Percentiles rank a stretch among this genome's conserved stretches.
Evolutionary conservation across 169 alveolate species (phyloP).

Genomic region (Plasmodium cynomolgi): DNA sequence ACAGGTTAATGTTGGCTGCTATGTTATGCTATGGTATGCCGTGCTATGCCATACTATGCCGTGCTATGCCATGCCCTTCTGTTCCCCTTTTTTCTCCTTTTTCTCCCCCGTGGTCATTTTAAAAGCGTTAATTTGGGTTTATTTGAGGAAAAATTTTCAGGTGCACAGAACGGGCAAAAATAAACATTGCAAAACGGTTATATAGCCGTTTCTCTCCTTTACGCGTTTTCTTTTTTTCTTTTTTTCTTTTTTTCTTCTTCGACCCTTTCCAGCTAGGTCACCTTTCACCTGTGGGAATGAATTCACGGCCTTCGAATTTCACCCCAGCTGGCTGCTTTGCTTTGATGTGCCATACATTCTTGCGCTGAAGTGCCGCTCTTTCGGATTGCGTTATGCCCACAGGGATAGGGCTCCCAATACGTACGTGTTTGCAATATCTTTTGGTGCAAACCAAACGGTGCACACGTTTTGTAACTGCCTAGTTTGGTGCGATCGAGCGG

Average conservation of each 20-base stretch:
- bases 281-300: not conserved
- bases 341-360: not conserved
- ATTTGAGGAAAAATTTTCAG: not conserved
- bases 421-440: not conserved
- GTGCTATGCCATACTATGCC: too few relatives aligned
- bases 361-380: not conserved
- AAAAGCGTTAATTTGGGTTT: not conserved
- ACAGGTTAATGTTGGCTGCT: not conserved
- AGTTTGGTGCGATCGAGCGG: not conserved
- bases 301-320: not conserved
- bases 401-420: not conserved
- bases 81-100: not conserved
- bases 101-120: not conserved
- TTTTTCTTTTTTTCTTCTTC: too few relatives aligned
- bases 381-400: not conserved
- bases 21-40: too few relatives aligned
- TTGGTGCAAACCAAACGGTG: too few relatives aligned
- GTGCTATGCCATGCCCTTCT: not conserved
- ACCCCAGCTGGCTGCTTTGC: not conserved
- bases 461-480: not conserved
- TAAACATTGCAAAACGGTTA: not conserved
- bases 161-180: not conserved
- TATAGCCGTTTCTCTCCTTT: not conserved
- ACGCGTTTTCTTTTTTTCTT: too few relatives aligned
- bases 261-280: not conserved